A percentile compares a stretch with the other conserved stretches of the same genome.
phyloP scores from a whole-genome alignment of 352 stramenopile species.

The Thalassiosira hispida region DNA sequence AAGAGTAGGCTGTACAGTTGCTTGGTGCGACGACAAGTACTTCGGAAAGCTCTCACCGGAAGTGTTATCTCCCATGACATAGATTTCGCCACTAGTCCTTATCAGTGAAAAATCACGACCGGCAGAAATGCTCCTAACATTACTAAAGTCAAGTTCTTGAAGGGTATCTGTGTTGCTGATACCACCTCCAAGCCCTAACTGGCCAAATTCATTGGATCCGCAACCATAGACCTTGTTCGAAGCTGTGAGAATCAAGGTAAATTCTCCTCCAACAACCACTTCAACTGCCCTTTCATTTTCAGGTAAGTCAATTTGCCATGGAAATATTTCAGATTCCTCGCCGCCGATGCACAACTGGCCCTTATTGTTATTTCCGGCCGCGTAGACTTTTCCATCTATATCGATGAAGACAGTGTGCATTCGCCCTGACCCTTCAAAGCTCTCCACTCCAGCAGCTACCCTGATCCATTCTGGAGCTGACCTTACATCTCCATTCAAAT shows the following conservation, averaged over 20 bases:
- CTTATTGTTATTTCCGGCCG: constrained; percentile 44
- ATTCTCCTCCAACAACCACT: constrained; percentile 42
- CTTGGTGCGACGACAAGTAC: too few relatives aligned
- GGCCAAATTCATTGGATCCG: constrained; percentile 40
- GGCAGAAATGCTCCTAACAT: constrained; percentile 34
- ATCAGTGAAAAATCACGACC: constrained; percentile 46
- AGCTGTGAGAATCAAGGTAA: constrained; percentile 45
- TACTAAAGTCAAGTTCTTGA: constrained; percentile 34
- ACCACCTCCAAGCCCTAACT: constrained; percentile 33
- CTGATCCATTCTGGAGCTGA: constrained; percentile 23
- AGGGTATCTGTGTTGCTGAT: constrained; percentile 16
- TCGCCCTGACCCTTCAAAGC: constrained; percentile 11
- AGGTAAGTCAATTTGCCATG: constrained; percentile 35
- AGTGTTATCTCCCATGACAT: constrained; percentile 32
- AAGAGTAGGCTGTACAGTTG: too few relatives aligned
- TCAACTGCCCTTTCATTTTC: constrained; percentile 18
- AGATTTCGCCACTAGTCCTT: constrained; percentile 26
- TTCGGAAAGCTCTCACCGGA: too few relatives aligned
- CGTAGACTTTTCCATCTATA: constrained; percentile 43
- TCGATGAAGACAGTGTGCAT: constrained; percentile 51
- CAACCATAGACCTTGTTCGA: constrained; percentile 42
- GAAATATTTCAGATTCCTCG: constrained; percentile 18
- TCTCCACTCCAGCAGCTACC: constrained; percentile 31
- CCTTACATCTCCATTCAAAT: constrained; percentile 16
- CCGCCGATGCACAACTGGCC: constrained; percentile 52